These are phyloP conservation scores for Populus hybrid DNA, from an alignment of 441 rosid genomes.

Conservation along the genomic window DNA sequence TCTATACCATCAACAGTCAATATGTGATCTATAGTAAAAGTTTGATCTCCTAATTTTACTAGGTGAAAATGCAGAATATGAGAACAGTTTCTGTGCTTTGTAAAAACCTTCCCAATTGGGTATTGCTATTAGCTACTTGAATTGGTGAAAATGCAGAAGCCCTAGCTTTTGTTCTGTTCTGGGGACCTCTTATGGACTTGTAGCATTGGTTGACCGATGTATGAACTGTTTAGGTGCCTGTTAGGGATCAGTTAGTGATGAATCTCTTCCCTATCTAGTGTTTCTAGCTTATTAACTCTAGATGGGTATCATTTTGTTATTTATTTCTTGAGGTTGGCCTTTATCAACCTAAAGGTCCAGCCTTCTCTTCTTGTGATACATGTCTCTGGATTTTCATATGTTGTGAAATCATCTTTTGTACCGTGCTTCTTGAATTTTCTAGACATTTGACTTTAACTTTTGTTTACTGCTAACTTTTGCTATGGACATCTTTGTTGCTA, in stretches of 20 bases:
- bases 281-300: too few relatives aligned
- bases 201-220: not conserved
- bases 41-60: not conserved
- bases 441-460: not conserved
- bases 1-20: not conserved
- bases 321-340: not conserved
- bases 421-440: not conserved
- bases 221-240: not conserved
- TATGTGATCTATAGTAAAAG: not conserved
- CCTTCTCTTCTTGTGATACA: not conserved
- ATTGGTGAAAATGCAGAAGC: not conserved
- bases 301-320: not conserved
- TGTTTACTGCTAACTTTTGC: not conserved
- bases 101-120: not conserved
- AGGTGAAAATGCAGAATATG: not conserved
- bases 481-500: not conserved
- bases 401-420: not conserved
- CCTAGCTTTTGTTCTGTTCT: not conserved
- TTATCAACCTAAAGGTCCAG: not conserved
- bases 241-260: not conserved
- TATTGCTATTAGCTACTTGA: not conserved
- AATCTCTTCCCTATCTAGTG: not conserved
- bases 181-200: not conserved
- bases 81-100: not conserved
- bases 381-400: not conserved